phyloP scores from a whole-genome alignment of 2,329 filamentous ascomycete species.

The Emericellopsis cladophorae region DNA sequence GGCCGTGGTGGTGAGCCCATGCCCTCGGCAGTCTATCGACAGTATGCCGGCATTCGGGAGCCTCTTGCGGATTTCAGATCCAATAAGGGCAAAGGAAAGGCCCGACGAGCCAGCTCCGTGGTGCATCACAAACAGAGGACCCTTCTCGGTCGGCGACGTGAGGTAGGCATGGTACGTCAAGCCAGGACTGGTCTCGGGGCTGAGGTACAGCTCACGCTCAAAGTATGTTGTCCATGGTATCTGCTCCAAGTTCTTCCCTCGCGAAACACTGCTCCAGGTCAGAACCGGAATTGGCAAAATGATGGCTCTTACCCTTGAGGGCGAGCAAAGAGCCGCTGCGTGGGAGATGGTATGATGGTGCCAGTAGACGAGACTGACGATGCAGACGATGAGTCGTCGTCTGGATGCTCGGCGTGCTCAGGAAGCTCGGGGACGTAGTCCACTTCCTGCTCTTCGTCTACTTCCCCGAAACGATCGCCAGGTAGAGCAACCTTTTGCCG shows the following conservation, averaged over 20 bases:
- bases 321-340: slow-evolving; percentile 60
- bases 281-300: background rate
- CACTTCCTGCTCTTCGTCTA: slow-evolving; percentile 36
- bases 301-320: slow-evolving; percentile 44
- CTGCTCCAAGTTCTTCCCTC: slow-evolving; percentile 46
- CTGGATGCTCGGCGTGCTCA: slow-evolving; percentile 19
- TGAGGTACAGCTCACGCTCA: slow-evolving; percentile 70
- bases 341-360: slow-evolving; percentile 73
- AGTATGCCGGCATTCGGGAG: slow-evolving; percentile 74
- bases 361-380: slow-evolving; percentile 80
- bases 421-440: slow-evolving; percentile 33
- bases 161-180: slow-evolving; percentile 78
- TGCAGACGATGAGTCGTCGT: slow-evolving; percentile 55
- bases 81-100: slow-evolving; percentile 77
- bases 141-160: slow-evolving; percentile 62
- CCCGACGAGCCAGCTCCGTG: slow-evolving; percentile 92
- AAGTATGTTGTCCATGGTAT: slow-evolving; percentile 87
- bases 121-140: slow-evolving; percentile 83
- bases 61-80: slow-evolving; percentile 61
- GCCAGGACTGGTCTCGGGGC: slow-evolving; percentile 25
- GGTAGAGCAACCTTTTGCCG: slow-evolving; percentile 58
- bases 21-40: slow-evolving; percentile 74
- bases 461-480: slow-evolving; percentile 34
- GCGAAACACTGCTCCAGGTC: slow-evolving; percentile 27
- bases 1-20: slow-evolving; percentile 57